Evolutionary conservation across 768 basidiomycete species (phyloP).

Genomic region (Mycena alexandri): DNA sequence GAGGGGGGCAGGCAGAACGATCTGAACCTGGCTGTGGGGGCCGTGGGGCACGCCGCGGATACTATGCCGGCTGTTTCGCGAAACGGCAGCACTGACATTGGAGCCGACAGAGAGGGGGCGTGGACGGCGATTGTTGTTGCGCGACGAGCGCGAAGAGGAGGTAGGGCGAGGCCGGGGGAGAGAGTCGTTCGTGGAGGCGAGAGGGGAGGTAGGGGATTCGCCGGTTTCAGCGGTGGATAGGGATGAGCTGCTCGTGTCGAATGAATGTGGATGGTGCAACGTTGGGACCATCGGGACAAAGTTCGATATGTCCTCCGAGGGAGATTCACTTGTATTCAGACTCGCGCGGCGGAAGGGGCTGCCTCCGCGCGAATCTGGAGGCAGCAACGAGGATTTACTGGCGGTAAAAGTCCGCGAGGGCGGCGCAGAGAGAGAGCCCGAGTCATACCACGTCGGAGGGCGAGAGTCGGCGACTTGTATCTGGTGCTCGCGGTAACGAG

Average conservation of each 20-base stretch:
- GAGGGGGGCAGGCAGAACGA: constrained; percentile 77
- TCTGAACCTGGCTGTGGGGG: constrained; percentile 70
- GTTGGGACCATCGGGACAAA: constrained; percentile 34
- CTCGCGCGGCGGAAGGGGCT: constrained; percentile 36
- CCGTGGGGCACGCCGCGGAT: constrained; percentile 73
- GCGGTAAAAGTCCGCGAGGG: constrained; percentile 38
- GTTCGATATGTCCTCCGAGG: constrained; percentile 34
- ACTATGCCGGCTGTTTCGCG: constrained; percentile 51
- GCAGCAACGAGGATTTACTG: constrained; percentile 52
- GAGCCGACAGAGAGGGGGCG: constrained; percentile 57
- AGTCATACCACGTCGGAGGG: constrained; percentile 41
- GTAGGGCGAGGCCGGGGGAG: background rate
- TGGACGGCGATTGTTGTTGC: constrained; percentile 40
- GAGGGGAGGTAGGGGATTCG: constrained; percentile 8
- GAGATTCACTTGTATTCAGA: constrained; percentile 34
- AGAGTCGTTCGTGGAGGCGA: constrained; percentile 26
- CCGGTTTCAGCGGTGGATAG: constrained; percentile 35
- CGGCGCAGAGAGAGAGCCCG: constrained; percentile 41
- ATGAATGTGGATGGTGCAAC: constrained; percentile 42
- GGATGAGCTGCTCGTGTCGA: constrained; percentile 44
- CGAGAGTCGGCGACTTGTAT: constrained; percentile 16
- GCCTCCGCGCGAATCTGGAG: constrained; percentile 32
- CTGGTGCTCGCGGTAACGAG: constrained; percentile 68
- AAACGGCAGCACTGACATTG: constrained; percentile 45
- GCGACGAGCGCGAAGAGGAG: constrained; percentile 20